A percentile compares a stretch with the other conserved stretches of the same genome.
Evolutionary conservation across 2,329 filamentous ascomycete species (phyloP).

Genomic region (Ascochyta clinopodiicola): DNA sequence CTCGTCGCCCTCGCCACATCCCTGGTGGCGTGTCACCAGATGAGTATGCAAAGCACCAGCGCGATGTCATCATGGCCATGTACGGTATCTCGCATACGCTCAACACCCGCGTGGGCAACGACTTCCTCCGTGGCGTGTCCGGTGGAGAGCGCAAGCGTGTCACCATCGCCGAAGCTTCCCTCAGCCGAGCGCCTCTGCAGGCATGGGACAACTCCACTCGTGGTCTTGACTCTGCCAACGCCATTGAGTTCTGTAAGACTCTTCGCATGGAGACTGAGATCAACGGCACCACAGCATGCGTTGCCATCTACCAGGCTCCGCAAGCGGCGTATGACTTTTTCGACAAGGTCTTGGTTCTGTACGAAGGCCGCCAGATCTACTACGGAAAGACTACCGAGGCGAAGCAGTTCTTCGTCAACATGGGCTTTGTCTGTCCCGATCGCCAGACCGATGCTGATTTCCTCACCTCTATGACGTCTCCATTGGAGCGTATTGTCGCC

Average conservation of each 20-base stretch:
- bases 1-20: conserved; percentile 68
- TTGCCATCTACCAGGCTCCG: conserved; percentile 77
- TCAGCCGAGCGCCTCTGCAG: conserved; percentile 68
- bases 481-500: conserved; percentile 55
- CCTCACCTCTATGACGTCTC: conserved; percentile 72
- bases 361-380: conserved; percentile 74
- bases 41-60: conserved; percentile 67
- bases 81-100: conserved; percentile 76
- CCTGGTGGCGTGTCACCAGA: conserved; percentile 64
- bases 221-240: conserved; percentile 77
- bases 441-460: conserved; percentile 79
- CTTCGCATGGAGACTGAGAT: conserved; percentile 72
- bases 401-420: conserved; percentile 71
- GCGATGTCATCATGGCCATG: conserved; percentile 70
- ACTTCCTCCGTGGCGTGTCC: conserved; percentile 75
- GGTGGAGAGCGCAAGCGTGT: conserved; percentile 83
- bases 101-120: conserved; percentile 76
- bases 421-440: conserved; percentile 75
- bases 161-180: conserved; percentile 78
- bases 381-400: conserved; percentile 70
- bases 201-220: conserved; percentile 82
- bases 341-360: conserved; percentile 72
- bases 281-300: conserved; percentile 68
- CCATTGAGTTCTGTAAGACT: conserved; percentile 76
- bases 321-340: conserved; percentile 73